Conservation (phyloP, 768 basidiomycete species). For the Vararia minispora region DNA sequence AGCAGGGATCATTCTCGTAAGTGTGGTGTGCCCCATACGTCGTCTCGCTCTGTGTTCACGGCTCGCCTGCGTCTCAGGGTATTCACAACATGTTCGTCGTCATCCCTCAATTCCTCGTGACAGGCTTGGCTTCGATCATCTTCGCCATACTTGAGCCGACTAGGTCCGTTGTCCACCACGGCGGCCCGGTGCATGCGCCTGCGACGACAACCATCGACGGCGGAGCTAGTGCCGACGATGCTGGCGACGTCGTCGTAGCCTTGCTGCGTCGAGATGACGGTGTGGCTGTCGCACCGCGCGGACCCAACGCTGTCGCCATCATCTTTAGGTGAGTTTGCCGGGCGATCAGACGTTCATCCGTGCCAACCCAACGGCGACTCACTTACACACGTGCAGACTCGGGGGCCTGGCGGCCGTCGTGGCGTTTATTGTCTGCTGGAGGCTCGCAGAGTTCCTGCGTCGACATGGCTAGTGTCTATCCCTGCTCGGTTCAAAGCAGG, state of each 20-base stretch:
- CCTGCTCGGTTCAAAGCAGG: too few species aligned
- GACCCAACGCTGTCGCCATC: conserved; percentile 28
- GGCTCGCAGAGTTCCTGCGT: conserved; percentile 14
- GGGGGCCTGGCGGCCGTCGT: conserved; percentile 16
- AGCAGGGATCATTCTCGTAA: conserved; percentile 78
- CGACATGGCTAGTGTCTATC: conserved; percentile 6
- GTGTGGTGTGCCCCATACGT: too few species aligned
- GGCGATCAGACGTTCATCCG: background rate
- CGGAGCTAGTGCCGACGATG: background rate
- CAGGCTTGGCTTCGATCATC: conserved; percentile 72
- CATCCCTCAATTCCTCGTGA: conserved; percentile 88
- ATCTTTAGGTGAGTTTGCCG: conserved; percentile 25
- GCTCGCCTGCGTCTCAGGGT: conserved; percentile 38
- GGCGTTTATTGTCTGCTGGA: conserved; percentile 16
- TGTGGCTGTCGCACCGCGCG: conserved; percentile 13
- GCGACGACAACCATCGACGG: too few species aligned
- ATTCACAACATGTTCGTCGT: conserved; percentile 95
- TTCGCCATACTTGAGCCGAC: conserved; percentile 77
- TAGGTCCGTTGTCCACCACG: conserved; percentile 24
- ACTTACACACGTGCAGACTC: too few species aligned
- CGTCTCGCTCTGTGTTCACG: conserved; percentile 1
- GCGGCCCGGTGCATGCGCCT: too few species aligned
- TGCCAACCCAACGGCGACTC: background rate
- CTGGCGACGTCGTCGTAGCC: background rate
- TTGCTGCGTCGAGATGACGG: conserved; percentile 9